Conservation (phyloP, 225 moss, liverwort and hornwort species). For the Polytrichum commune region DNA sequence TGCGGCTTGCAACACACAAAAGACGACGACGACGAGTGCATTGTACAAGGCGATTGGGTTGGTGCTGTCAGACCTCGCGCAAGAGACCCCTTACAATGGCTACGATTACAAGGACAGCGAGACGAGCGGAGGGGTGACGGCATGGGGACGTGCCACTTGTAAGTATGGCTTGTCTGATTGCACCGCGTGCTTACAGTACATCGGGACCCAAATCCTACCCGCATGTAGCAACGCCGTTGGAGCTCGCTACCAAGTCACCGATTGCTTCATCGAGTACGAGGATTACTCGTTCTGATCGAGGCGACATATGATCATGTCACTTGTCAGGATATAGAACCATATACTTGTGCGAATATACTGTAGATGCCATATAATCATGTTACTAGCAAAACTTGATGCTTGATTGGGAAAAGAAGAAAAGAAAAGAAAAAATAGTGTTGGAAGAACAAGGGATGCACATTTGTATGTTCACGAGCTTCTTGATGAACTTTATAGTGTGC, state of each 20-base stretch:
- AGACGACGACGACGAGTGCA: not conserved
- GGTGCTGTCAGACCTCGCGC: not conserved
- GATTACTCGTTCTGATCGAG: too few species aligned
- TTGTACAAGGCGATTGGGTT: not conserved
- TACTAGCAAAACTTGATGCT: too few species aligned
- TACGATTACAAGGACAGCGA: not conserved
- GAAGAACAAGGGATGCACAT: too few species aligned
- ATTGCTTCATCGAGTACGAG: not conserved
- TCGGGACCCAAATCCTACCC: not conserved
- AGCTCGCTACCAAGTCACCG: not conserved
- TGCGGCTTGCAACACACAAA: not conserved
- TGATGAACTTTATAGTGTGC: too few species aligned
- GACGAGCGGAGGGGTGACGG: not conserved
- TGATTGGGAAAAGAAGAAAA: too few species aligned
- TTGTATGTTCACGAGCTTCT: too few species aligned
- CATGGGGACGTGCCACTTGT: not conserved
- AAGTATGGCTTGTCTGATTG: not conserved
- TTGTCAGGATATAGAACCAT: too few species aligned
- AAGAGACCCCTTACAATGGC: not conserved
- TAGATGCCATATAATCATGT: too few species aligned
- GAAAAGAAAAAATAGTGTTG: too few species aligned
- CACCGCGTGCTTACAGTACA: not conserved
- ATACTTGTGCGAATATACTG: too few species aligned
- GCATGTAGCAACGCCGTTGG: not conserved
- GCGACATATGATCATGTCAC: too few species aligned